Base-by-base conservation (phyloP, 1,284 basidiomycete genomes). In the Violaceomyces palustris region DNA sequence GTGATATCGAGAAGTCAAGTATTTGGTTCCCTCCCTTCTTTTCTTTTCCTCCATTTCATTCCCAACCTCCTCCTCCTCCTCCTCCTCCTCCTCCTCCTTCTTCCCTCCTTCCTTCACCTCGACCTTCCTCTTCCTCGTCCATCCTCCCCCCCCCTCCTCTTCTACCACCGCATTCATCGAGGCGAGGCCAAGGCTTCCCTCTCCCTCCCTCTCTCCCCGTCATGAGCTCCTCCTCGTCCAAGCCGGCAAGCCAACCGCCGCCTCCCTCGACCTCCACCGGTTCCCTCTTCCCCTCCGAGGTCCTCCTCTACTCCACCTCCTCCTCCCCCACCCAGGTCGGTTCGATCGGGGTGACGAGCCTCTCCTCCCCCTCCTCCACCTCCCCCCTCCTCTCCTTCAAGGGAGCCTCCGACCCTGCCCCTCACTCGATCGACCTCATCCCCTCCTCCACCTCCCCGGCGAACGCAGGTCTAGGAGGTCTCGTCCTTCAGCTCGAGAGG, bases 401-500 rank as follows among this genome's bases (percentile, higher is more conserved):
- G 33, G 61, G 61, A 19, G 44, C 56, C 21, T 37, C 59, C 0
- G 55, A 67, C 31, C 50, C 58, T 10, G 45, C 61, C 2, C 50
- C 40, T 9, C 55, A 64, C n/a, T 48, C 58, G 4, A 42, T 64
- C 43, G 41, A 31, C 26, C 48, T 31, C 27, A 37, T 54, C 15
- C 35, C 50, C 2, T 60, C 64, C 1, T 46, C 56, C 7, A 50
- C 55, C 10, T 55, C 59, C n/a, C 79, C 82, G 38, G 82, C 85
- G 1, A 77, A 75, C 48, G 78, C 81, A 66, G 81, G 80, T 1
- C 80, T 82, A 53, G 87, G 87, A 32, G 87, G 87, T 1, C 78
- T 87, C 52, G 79, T 88, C 50, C 77, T 88, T 17, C 81, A 84
- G 39, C 81, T 83, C 14, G 87, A 89, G 66, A 78, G 80, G 33